Percentiles rank a stretch among this genome's conserved stretches.
These are phyloP conservation scores for Alternaria longipes DNA, from an alignment of 2,329 filamentous ascomycete species.

Conservation along the genomic window DNA sequence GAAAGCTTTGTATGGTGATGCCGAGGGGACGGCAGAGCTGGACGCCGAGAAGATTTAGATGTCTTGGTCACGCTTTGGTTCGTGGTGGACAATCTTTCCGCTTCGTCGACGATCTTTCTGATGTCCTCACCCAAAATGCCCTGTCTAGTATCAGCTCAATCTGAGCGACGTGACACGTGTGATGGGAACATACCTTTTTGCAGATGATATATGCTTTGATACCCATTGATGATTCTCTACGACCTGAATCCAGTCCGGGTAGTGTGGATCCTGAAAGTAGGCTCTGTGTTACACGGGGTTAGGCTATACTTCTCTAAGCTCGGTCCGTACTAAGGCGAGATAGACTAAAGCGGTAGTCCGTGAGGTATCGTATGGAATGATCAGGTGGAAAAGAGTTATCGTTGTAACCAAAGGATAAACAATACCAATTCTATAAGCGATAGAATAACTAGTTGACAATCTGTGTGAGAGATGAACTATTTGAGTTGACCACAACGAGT, in stretches of 20 bases:
- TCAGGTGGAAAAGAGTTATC: too few species aligned
- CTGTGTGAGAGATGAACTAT: too few species aligned
- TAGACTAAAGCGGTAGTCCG: too few species aligned
- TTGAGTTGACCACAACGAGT: too few species aligned
- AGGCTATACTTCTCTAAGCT: too few species aligned
- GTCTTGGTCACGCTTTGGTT: background rate
- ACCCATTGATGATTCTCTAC: background rate
- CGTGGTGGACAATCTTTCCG: background rate
- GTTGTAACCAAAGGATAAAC: too few species aligned
- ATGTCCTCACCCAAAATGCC: background rate
- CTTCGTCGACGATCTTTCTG: background rate
- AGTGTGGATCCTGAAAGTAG: constrained; percentile 3
- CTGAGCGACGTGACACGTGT: background rate
- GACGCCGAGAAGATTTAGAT: background rate
- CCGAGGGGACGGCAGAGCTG: background rate
- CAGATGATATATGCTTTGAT: background rate
- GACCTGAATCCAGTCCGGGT: background rate
- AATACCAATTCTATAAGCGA: too few species aligned
- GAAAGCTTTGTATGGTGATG: background rate
- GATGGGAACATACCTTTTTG: background rate
- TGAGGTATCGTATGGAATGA: too few species aligned
- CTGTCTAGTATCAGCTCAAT: background rate
- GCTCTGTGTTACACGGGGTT: background rate
- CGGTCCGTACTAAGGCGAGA: too few species aligned
- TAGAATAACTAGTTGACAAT: too few species aligned